phyloP scores from a whole-genome alignment of 2,329 filamentous ascomycete species.

The Boeremia lycopersici region DNA sequence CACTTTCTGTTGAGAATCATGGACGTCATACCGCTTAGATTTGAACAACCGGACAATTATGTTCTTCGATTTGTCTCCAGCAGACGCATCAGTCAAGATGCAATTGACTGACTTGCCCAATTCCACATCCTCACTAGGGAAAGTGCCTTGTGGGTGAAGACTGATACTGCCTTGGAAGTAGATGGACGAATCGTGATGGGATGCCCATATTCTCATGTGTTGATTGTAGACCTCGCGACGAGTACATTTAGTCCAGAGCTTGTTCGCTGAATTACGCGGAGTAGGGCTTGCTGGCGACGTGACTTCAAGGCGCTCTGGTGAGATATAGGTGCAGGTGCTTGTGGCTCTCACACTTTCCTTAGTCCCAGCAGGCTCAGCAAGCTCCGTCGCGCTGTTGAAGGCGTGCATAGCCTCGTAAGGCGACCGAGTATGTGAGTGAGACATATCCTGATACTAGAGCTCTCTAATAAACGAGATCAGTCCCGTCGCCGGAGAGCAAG shows the following conservation, averaged over 20 bases:
- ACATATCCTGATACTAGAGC: constrained; percentile 1
- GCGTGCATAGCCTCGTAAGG: not conserved
- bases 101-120: constrained; percentile 38
- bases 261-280: constrained; percentile 23
- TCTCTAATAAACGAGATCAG: not conserved
- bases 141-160: constrained; percentile 15
- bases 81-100: constrained; percentile 26
- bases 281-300: constrained; percentile 13
- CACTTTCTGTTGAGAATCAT: not conserved
- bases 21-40: constrained; percentile 14
- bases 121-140: constrained; percentile 15
- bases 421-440: not conserved
- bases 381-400: not conserved
- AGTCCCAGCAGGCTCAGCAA: not conserved
- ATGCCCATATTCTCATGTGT: constrained; percentile 35
- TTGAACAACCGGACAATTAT: constrained; percentile 37
- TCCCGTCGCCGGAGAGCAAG: not conserved
- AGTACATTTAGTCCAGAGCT: constrained; percentile 23
- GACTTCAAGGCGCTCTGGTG: not conserved
- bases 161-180: constrained; percentile 39
- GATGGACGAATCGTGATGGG: constrained; percentile 35
- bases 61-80: constrained; percentile 22
- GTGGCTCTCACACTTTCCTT: not conserved
- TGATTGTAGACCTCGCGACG: constrained; percentile 29
- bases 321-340: not conserved